These are phyloP conservation scores for Symbiodinium natans DNA, from an alignment of 73 alveolate species.

Conservation along the genomic window DNA sequence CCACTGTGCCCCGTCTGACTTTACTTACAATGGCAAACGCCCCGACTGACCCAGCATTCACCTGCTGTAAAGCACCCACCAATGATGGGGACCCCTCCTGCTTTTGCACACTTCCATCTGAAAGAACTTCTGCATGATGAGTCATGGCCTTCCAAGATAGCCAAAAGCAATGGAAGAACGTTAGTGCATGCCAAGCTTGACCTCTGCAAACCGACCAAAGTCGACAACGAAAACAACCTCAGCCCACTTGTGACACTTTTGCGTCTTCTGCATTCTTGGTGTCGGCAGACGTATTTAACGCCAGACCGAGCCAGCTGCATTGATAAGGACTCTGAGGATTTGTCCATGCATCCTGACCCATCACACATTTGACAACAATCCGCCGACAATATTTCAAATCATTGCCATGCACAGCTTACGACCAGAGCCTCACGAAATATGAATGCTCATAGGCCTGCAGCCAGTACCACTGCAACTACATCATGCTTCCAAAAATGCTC, in stretches of 20 bases:
- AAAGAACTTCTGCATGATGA: background rate
- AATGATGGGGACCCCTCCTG: background rate
- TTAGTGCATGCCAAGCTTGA: too few relatives aligned
- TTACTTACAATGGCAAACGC: background rate
- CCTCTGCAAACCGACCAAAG: too few relatives aligned
- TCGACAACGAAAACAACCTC: too few relatives aligned
- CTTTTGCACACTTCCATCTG: background rate
- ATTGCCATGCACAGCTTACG: background rate
- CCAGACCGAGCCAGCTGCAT: background rate
- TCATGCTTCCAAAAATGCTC: too few relatives aligned
- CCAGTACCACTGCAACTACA: background rate
- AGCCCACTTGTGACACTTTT: too few relatives aligned
- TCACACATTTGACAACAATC: background rate
- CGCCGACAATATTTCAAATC: background rate
- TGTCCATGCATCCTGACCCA: background rate
- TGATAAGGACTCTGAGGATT: background rate
- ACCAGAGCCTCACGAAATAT: background rate
- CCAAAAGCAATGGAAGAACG: too few relatives aligned
- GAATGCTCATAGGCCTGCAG: background rate
- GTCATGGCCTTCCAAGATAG: background rate
- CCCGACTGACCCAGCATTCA: background rate
- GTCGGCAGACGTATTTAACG: too few relatives aligned
- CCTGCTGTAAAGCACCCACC: background rate
- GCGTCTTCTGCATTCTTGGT: background rate
- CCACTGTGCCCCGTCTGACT: too few relatives aligned